Evolutionary conservation across 768 basidiomycete species (phyloP).

Genomic region (Mycena haematopus): DNA sequence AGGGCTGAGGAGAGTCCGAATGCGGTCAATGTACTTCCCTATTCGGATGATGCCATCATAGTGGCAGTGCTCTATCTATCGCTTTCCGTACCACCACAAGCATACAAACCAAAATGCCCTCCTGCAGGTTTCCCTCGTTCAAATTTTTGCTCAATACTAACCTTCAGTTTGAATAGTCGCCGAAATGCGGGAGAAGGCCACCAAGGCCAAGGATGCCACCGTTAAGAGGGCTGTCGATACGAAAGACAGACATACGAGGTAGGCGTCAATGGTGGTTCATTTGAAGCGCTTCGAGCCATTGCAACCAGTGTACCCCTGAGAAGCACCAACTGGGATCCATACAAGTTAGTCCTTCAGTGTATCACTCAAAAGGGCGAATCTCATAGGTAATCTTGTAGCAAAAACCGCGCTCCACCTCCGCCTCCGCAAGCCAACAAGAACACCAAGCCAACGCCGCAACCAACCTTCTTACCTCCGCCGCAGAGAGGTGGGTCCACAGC

Average conservation of each 20-base stretch:
- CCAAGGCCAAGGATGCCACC: constrained; percentile 62
- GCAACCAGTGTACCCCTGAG: constrained; percentile 58
- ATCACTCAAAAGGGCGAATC: background rate
- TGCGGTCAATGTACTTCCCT: too few species aligned
- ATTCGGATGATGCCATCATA: too few species aligned
- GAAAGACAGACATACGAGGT: constrained; percentile 62
- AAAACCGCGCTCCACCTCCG: constrained; percentile 55
- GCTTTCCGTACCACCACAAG: too few species aligned
- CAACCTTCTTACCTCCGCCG: constrained; percentile 32
- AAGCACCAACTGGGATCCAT: constrained; percentile 70
- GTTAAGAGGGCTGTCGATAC: constrained; percentile 59
- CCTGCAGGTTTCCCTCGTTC: constrained; percentile 1
- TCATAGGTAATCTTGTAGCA: constrained; percentile 38
- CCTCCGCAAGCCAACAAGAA: constrained; percentile 41
- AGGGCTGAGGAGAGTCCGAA: too few species aligned
- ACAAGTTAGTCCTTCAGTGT: constrained; percentile 33
- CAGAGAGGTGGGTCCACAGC: constrained; percentile 22
- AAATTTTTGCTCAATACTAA: background rate
- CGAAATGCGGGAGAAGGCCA: constrained; percentile 70
- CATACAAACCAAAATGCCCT: constrained; percentile 15
- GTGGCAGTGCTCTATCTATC: too few species aligned
- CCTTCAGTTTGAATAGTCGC: constrained; percentile 48
- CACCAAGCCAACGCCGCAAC: constrained; percentile 35
- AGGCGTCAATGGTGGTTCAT: constrained; percentile 31
- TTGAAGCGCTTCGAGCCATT: constrained; percentile 6